These are phyloP conservation scores for Croton setiger DNA, from an alignment of 441 rosid species.

Conservation along the genomic window DNA sequence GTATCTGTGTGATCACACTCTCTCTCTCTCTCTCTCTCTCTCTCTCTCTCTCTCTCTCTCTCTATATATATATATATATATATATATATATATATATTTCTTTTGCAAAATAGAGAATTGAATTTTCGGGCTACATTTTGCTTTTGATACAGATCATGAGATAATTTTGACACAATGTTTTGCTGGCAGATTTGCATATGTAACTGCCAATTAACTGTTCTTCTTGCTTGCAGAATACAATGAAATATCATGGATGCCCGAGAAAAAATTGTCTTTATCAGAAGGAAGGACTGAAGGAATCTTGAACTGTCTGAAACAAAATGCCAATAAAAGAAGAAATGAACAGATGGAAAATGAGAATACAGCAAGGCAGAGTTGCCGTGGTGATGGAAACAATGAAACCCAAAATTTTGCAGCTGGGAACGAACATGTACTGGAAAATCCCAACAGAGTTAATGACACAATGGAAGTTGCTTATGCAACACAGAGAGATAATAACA, in stretches of 20 bases:
- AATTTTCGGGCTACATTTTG: not conserved
- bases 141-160: not conserved
- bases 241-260: slow-evolving; percentile 22
- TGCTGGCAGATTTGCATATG: not conserved
- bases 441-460: slow-evolving; percentile 22
- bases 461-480: slow-evolving; percentile 15
- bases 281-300: slow-evolving; percentile 45
- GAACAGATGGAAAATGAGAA: slow-evolving; percentile 23
- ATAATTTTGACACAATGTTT: not conserved
- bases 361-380: slow-evolving; percentile 18
- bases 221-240: slow-evolving; percentile 33
- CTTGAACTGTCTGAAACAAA: slow-evolving; percentile 40
- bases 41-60: too few species aligned
- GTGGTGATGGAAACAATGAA: slow-evolving; percentile 18
- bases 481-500: slow-evolving; percentile 3
- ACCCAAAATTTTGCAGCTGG: slow-evolving; percentile 20
- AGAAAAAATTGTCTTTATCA: slow-evolving; percentile 22
- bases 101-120: too few species aligned
- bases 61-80: too few species aligned
- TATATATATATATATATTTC: too few species aligned
- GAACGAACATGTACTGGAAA: slow-evolving; percentile 2
- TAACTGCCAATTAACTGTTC: slow-evolving; percentile 1
- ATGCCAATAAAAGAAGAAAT: slow-evolving; percentile 23
- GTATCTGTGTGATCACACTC: too few species aligned
- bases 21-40: too few species aligned